Conservation (phyloP, 495 filamentous ascomycete genomes). For the Achaetomiella virescens region DNA sequence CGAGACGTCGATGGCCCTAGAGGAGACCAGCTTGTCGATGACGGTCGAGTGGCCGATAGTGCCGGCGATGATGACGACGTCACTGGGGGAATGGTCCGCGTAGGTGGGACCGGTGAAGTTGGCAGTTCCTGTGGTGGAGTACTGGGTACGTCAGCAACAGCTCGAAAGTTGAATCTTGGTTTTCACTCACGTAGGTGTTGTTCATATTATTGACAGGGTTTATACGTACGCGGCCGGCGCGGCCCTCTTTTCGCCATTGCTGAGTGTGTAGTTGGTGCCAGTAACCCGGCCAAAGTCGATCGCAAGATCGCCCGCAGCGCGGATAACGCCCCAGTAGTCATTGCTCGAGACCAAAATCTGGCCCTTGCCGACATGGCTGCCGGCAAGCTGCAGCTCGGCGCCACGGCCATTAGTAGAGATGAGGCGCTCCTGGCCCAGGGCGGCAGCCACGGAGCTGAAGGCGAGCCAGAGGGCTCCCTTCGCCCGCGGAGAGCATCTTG, state of each 20-base stretch:
- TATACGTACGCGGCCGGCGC: constrained; percentile 37
- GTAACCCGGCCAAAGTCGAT: constrained; percentile 67
- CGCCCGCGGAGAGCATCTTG: constrained; percentile 21
- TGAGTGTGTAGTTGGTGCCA: constrained; percentile 52
- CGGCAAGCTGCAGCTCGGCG: constrained; percentile 40
- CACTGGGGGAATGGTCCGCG: constrained; percentile 36
- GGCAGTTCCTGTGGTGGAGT: constrained; percentile 34
- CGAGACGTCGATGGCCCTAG: constrained; percentile 49
- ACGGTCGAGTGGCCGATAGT: constrained; percentile 59
- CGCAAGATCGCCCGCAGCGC: constrained; percentile 59
- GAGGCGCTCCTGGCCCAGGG: constrained; percentile 52
- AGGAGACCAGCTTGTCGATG: constrained; percentile 50
- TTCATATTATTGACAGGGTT: constrained; percentile 39
- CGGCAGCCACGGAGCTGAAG: constrained; percentile 30
- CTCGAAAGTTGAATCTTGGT: background rate
- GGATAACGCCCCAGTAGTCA: constrained; percentile 63
- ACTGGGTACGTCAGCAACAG: constrained; percentile 25
- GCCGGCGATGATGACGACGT: constrained; percentile 61
- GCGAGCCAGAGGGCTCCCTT: constrained; percentile 23
- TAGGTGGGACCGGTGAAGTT: constrained; percentile 43
- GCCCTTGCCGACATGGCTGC: constrained; percentile 36
- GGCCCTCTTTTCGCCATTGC: constrained; percentile 39
- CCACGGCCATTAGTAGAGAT: constrained; percentile 42
- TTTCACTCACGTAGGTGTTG: constrained; percentile 39
- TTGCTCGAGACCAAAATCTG: constrained; percentile 48